phyloP scores from a whole-genome alignment of 352 stramenopile species.

The Aphanomyces stellatus region DNA sequence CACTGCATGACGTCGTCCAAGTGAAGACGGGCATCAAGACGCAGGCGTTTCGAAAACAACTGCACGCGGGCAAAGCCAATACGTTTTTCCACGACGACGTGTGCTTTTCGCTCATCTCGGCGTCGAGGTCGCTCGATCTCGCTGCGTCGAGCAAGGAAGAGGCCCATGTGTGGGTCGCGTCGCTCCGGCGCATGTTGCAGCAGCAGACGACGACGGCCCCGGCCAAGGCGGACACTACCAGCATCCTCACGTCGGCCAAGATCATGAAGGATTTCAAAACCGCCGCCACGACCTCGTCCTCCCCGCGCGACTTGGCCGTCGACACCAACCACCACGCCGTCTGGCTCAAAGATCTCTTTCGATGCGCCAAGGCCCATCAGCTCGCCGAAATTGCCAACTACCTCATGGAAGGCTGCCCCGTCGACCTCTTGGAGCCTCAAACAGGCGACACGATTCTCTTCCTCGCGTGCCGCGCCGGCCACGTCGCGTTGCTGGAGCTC shows the following conservation, averaged over 20 bases:
- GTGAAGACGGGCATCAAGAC: conserved; percentile 27
- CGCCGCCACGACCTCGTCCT: conserved; percentile 21
- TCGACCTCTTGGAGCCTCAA: conserved; percentile 67
- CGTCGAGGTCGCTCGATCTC: conserved; percentile 54
- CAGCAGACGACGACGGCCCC: background rate
- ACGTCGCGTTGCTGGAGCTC: conserved; percentile 56
- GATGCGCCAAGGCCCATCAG: conserved; percentile 34
- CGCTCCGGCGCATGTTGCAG: conserved; percentile 24
- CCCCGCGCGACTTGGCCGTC: background rate
- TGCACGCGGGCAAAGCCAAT: conserved; percentile 6
- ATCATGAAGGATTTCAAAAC: conserved; percentile 42
- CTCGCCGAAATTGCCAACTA: conserved; percentile 36
- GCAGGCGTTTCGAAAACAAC: conserved; percentile 47
- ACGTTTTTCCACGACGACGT: conserved; percentile 20
- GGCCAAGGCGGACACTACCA: background rate
- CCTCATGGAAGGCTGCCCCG: conserved; percentile 54
- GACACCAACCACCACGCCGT: conserved; percentile 25
- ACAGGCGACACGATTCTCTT: conserved; percentile 73
- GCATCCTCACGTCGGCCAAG: conserved; percentile 2
- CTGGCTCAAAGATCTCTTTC: conserved; percentile 59
- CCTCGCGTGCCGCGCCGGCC: conserved; percentile 53
- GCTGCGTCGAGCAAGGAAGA: conserved; percentile 75
- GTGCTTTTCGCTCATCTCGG: conserved; percentile 67
- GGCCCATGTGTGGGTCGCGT: conserved; percentile 45
- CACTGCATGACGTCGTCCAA: conserved; percentile 17